Conservation (phyloP, 129 eudicot species). For the Centrapalus pauciflorus region DNA sequence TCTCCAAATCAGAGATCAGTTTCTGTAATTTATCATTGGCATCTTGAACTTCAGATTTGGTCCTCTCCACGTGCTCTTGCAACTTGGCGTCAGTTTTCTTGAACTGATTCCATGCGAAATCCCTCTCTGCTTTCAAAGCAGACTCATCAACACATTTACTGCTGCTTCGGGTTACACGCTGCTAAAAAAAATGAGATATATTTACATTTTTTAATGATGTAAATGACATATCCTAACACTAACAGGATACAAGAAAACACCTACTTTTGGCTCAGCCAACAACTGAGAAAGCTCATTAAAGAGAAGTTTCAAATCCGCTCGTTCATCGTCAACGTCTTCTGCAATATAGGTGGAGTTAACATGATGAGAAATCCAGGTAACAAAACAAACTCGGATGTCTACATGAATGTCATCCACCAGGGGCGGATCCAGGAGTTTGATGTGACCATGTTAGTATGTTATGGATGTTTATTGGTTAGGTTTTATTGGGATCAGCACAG, state of each 20-base stretch:
- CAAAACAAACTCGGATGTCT: too few species aligned
- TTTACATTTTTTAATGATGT: conserved; percentile 19
- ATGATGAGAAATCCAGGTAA: background rate
- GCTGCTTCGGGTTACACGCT: conserved; percentile 23
- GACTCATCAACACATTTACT: conserved; percentile 31
- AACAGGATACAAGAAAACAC: conserved; percentile 9
- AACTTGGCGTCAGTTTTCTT: conserved; percentile 36
- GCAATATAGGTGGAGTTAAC: conserved; percentile 21
- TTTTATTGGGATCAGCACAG: too few species aligned
- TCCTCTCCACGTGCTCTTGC: conserved; percentile 33
- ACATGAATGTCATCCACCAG: too few species aligned
- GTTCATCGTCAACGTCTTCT: conserved; percentile 52
- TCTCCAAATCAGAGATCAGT: conserved; percentile 35
- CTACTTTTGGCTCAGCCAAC: conserved; percentile 41
- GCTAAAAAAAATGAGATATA: background rate
- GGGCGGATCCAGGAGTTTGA: too few species aligned
- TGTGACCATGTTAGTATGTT: too few species aligned
- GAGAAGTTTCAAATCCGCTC: conserved; percentile 50
- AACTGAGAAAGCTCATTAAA: conserved; percentile 40
- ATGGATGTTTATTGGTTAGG: too few species aligned
- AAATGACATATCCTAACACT: background rate
- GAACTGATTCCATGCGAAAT: conserved; percentile 66
- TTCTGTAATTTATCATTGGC: conserved; percentile 45
- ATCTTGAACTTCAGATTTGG: conserved; percentile 32
- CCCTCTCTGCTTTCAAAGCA: conserved; percentile 56